phyloP scores from a whole-genome alignment of 1,284 basidiomycete species.

The Heterobasidion irregulare region DNA sequence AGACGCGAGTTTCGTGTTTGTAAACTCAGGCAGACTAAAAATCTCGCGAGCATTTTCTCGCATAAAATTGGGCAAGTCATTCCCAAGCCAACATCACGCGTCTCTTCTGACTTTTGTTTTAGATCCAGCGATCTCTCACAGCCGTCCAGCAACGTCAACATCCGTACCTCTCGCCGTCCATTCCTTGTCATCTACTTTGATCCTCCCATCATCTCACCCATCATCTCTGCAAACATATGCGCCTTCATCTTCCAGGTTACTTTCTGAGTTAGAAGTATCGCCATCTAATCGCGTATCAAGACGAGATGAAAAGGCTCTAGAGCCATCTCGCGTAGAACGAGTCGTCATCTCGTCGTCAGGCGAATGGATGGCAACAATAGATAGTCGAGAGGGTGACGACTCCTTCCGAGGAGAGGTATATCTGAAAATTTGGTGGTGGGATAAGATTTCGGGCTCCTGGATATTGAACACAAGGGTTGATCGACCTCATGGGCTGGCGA shows the following conservation, averaged over 20 bases:
- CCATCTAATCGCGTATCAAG: conserved; percentile 90
- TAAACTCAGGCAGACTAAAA: conserved; percentile 68
- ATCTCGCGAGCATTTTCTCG: conserved; percentile 71
- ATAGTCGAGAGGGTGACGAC: conserved; percentile 64
- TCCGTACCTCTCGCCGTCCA: conserved; percentile 66
- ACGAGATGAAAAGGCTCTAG: conserved; percentile 72
- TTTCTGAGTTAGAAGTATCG: conserved; percentile 88
- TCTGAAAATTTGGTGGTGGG: conserved; percentile 91
- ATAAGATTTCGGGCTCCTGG: conserved; percentile 49
- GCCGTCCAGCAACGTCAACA: conserved; percentile 31
- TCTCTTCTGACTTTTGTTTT: not conserved
- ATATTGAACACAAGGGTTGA: conserved; percentile 87
- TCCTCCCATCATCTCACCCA: conserved; percentile 90
- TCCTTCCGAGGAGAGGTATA: conserved; percentile 62
- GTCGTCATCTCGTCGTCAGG: conserved; percentile 61
- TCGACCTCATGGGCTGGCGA: conserved; percentile 70
- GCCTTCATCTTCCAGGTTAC: conserved; percentile 58
- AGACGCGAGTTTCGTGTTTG: conserved; percentile 79
- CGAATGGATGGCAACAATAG: conserved; percentile 94
- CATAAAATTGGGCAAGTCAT: conserved; percentile 64
- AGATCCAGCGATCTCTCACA: conserved; percentile 40
- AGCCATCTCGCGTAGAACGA: conserved; percentile 71
- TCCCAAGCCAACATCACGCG: not conserved
- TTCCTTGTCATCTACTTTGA: conserved; percentile 60
- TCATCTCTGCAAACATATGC: conserved; percentile 92